Percentiles rank a stretch among this genome's conserved stretches.
Conservation (phyloP, 192 early-diverging fungal species). For the Phlyctochytrium arcticum region DNA sequence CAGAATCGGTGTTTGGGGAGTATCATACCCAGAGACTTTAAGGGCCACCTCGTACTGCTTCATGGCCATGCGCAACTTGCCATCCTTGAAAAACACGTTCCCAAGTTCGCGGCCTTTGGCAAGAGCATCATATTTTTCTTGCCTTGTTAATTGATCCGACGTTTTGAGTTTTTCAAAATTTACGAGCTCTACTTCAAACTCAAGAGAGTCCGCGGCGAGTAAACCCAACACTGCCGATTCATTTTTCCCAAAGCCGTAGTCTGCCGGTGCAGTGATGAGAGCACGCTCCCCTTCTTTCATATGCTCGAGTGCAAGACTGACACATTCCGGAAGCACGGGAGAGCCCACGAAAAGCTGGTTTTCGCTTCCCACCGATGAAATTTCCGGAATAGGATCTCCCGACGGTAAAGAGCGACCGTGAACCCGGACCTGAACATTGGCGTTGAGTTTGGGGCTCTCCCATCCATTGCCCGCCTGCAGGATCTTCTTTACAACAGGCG, state of each 20-base stretch:
- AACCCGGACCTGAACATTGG: not conserved
- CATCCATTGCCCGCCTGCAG: constrained; percentile 10
- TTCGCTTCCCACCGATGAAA: not conserved
- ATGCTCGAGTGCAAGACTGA: constrained; percentile 3
- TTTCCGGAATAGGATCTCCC: no score
- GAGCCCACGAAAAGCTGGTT: not conserved
- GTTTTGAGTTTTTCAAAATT: constrained; percentile 14
- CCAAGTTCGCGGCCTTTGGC: constrained; percentile 10
- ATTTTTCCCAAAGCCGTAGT: constrained; percentile 7
- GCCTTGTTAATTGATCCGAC: not conserved
- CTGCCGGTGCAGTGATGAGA: constrained; percentile 2
- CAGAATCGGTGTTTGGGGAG: no score
- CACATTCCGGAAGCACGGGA: constrained; percentile 4
- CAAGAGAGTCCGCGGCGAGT: constrained; percentile 40
- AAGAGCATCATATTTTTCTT: constrained; percentile 18
- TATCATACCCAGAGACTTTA: constrained; percentile 8
- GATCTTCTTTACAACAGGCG: not conserved
- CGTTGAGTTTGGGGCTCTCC: constrained; percentile 8
- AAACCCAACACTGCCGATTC: no score
- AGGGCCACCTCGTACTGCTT: constrained; percentile 17
- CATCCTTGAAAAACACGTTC: constrained; percentile 26
- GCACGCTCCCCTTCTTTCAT: constrained; percentile 10
- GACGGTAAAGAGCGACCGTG: not conserved
- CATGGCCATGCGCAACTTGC: constrained; percentile 3
- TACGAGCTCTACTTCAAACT: constrained; percentile 45